These are phyloP conservation scores for Candida succiphila DNA, from an alignment of 805 yeast genomes.

Conservation along the genomic window DNA sequence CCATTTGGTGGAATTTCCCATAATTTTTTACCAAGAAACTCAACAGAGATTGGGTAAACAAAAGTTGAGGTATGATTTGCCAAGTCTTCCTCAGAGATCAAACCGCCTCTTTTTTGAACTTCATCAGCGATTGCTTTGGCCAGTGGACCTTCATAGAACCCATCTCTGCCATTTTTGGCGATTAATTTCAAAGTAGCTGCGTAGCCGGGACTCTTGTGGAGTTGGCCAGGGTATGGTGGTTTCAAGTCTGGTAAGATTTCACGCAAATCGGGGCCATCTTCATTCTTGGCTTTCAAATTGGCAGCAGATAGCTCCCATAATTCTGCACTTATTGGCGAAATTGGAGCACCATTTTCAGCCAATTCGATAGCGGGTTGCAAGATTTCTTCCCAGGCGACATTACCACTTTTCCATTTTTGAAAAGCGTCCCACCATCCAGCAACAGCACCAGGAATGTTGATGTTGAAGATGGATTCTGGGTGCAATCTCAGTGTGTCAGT, in stretches of 20 bases:
- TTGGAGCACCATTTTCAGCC: constrained; percentile 60
- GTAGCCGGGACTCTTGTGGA: constrained; percentile 38
- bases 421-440: constrained; percentile 73
- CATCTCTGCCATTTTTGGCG: constrained; percentile 49
- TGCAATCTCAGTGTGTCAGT: constrained; percentile 38
- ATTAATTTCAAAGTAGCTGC: constrained; percentile 44
- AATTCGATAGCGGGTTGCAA: constrained; percentile 57
- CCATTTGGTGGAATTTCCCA: constrained; percentile 88
- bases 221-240: constrained; percentile 51
- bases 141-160: constrained; percentile 61
- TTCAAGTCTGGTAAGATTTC: constrained; percentile 28
- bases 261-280: constrained; percentile 9
- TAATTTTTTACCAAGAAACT: constrained; percentile 41
- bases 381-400: constrained; percentile 46
- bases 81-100: constrained; percentile 47
- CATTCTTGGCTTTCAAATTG: constrained; percentile 26
- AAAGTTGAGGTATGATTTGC: constrained; percentile 45
- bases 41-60: constrained; percentile 53
- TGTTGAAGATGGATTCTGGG: constrained; percentile 41
- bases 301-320: constrained; percentile 35
- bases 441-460: constrained; percentile 72
- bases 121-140: constrained; percentile 56
- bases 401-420: constrained; percentile 65
- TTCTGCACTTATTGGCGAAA: constrained; percentile 46
- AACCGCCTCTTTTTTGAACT: constrained; percentile 43